Percentiles rank a stretch among this genome's conserved stretches.
phyloP scores from a whole-genome alignment of 176 grass and related monocot genomes.

The Secale cereale region DNA sequence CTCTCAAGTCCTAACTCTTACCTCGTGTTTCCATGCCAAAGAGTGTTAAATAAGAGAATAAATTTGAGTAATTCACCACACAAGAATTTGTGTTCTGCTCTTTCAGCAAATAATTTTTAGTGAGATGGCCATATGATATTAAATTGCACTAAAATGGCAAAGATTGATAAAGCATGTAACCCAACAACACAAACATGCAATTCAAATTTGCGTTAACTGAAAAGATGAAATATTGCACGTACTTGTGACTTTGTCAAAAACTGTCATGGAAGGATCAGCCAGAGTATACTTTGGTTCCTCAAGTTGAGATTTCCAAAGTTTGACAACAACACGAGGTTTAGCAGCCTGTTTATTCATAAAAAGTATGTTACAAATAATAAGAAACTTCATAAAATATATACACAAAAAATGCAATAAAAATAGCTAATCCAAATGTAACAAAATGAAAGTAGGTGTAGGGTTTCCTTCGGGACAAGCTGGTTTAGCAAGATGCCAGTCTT shows the following conservation, averaged over 20 bases:
- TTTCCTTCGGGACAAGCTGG: neutral
- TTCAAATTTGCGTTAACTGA: constrained; percentile 7
- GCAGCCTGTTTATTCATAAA: constrained; percentile 10
- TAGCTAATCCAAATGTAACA: neutral
- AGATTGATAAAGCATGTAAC: neutral
- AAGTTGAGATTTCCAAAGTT: constrained; percentile 79
- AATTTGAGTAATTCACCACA: constrained; percentile 7
- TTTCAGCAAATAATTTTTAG: neutral
- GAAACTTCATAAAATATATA: neutral
- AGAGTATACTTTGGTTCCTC: constrained; percentile 74
- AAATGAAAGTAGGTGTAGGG: constrained; percentile 1
- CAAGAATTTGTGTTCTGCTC: neutral
- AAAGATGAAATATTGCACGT: constrained; percentile 40
- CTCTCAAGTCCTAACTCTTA: neutral
- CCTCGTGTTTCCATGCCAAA: neutral
- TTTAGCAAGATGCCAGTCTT: neutral
- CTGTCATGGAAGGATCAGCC: constrained; percentile 56
- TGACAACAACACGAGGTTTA: constrained; percentile 43
- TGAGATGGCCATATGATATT: constrained; percentile 4
- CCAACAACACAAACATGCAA: constrained; percentile 12
- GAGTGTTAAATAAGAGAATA: neutral
- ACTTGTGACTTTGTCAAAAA: constrained; percentile 86
- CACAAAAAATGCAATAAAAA: neutral
- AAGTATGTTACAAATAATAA: constrained; percentile 4
- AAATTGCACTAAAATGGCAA: constrained; percentile 7